Evolutionary conservation across 2,329 filamentous ascomycete species (phyloP).

Genomic region (Paramyrothecium sp.): DNA sequence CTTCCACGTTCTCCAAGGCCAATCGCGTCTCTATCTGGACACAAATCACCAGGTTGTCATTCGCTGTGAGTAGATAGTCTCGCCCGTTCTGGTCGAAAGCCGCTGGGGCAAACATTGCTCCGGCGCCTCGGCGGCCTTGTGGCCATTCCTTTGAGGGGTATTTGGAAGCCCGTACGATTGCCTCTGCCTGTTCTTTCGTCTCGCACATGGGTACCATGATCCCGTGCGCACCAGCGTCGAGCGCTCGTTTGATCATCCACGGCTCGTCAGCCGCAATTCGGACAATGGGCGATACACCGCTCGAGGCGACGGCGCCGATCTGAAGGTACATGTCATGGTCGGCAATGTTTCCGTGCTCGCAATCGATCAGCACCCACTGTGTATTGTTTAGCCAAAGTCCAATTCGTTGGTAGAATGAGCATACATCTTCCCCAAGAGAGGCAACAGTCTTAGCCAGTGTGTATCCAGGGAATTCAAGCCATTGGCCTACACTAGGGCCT

Average conservation of each 20-base stretch:
- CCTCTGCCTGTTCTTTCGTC: slow-evolving; percentile 21
- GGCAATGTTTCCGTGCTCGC: slow-evolving; percentile 40
- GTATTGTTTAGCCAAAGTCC: not conserved
- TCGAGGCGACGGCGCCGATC: slow-evolving; percentile 37
- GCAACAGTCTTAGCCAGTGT: slow-evolving; percentile 24
- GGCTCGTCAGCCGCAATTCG: slow-evolving; percentile 33
- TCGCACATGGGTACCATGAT: slow-evolving; percentile 28
- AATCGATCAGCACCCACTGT: slow-evolving; percentile 51
- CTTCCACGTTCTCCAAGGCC: slow-evolving; percentile 35
- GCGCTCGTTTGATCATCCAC: slow-evolving; percentile 28
- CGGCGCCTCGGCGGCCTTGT: slow-evolving; percentile 22
- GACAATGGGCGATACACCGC: slow-evolving; percentile 24
- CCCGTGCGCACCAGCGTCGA: slow-evolving; percentile 26
- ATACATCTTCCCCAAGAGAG: slow-evolving; percentile 23
- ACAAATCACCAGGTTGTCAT: slow-evolving; percentile 18
- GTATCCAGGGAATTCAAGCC: slow-evolving; percentile 19
- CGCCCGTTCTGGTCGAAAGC: slow-evolving; percentile 23
- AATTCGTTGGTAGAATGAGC: slow-evolving; percentile 4
- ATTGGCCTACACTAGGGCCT: slow-evolving; percentile 16
- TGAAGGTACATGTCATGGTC: slow-evolving; percentile 41
- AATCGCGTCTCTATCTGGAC: slow-evolving; percentile 16
- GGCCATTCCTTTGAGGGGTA: slow-evolving; percentile 20
- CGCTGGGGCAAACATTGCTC: slow-evolving; percentile 25
- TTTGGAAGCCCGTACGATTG: slow-evolving; percentile 20
- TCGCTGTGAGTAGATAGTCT: slow-evolving; percentile 20